Evolutionary conservation across 257 asterid species (phyloP).

Genomic region (Dorcoceras hygrometricum): DNA sequence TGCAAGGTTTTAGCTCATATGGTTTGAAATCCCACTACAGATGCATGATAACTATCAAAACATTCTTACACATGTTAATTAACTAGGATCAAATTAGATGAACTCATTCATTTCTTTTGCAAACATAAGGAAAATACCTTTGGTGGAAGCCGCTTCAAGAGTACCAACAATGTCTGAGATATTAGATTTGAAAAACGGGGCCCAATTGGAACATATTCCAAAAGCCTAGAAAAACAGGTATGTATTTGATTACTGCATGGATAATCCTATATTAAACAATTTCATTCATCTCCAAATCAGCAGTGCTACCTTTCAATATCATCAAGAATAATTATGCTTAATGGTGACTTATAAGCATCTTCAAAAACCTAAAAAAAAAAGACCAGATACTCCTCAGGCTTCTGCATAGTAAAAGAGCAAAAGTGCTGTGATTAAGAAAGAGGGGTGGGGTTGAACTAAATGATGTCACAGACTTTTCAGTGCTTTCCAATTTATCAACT

Average conservation of each 20-base stretch:
- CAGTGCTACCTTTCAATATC: constrained; percentile 85
- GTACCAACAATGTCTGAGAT: constrained; percentile 53
- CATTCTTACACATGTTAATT: background rate
- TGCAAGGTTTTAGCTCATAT: background rate
- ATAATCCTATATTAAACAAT: background rate
- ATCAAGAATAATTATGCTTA: constrained; percentile 84
- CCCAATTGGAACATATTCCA: constrained; percentile 55
- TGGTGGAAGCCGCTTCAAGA: constrained; percentile 52
- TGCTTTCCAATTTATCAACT: background rate
- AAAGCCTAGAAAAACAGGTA: constrained; percentile 31
- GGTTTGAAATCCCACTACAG: background rate
- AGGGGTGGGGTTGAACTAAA: background rate
- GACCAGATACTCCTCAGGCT: constrained; percentile 24
- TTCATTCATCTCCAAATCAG: constrained; percentile 23
- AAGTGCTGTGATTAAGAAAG: constrained; percentile 14
- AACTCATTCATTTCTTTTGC: background rate
- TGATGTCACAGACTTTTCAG: constrained; percentile 5
- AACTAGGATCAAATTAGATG: background rate
- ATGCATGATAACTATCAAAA: background rate
- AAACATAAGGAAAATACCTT: constrained; percentile 31
- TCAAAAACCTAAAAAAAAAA: constrained; percentile 71
- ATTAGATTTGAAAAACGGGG: constrained; percentile 56
- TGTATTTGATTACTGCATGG: constrained; percentile 4
- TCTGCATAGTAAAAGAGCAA: constrained; percentile 14
- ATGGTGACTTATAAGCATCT: constrained; percentile 95